Evolutionary conservation across 164 flowering plant genomes (phyloP).

Genomic region (Cinnamomum micranthum): DNA sequence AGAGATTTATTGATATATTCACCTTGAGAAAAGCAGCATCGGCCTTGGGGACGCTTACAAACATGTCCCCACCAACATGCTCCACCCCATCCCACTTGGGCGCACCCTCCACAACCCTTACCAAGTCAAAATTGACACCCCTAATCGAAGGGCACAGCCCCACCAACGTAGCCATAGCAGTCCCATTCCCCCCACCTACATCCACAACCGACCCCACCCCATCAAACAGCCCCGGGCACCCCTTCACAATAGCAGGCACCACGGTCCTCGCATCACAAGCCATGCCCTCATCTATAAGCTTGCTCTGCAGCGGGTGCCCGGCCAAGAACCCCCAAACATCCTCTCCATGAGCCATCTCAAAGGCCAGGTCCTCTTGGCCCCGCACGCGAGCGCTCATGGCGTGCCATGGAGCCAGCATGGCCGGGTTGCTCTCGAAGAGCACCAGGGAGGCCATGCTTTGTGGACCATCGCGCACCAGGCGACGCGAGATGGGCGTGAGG

Average conservation of each 20-base stretch:
- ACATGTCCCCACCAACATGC: slow-evolving; percentile 61
- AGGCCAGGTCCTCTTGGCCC: not conserved
- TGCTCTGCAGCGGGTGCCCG: not conserved
- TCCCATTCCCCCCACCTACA: slow-evolving; percentile 8
- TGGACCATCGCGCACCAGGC: not conserved
- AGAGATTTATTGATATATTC: slow-evolving; percentile 4
- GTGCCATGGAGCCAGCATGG: slow-evolving; percentile 9
- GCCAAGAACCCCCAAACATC: slow-evolving; percentile 1
- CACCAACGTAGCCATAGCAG: slow-evolving; percentile 2
- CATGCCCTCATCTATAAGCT: slow-evolving; percentile 7
- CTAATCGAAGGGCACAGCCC: not conserved
- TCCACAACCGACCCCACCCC: slow-evolving; percentile 5
- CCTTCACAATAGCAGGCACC: slow-evolving; percentile 1
- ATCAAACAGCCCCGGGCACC: not conserved
- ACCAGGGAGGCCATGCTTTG: slow-evolving; percentile 1
- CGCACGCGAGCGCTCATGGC: not conserved
- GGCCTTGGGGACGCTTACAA: slow-evolving; percentile 38
- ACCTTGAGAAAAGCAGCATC: slow-evolving; percentile 56
- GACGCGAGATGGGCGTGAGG: slow-evolving; percentile 11
- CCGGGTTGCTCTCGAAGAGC: slow-evolving; percentile 1
- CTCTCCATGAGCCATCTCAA: slow-evolving; percentile 4
- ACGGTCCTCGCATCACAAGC: slow-evolving; percentile 2
- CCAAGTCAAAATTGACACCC: not conserved
- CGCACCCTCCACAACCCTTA: not conserved
- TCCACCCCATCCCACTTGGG: slow-evolving; percentile 26